phyloP scores from a whole-genome alignment of 2,329 filamentous ascomycete species.

The Aureobasidium musti region DNA sequence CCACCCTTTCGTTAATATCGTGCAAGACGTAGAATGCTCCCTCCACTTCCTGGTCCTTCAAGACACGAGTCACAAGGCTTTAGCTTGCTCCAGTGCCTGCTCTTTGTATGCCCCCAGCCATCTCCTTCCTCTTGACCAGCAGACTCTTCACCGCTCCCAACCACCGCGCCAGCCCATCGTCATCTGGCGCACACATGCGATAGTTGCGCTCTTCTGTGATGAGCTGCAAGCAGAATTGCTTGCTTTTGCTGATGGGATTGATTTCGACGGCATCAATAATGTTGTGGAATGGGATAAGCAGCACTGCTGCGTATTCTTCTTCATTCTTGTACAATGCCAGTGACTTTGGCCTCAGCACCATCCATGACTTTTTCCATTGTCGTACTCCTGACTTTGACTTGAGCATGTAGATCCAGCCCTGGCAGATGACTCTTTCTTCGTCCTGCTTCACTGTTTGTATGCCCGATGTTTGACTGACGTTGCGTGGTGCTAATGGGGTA shows the following conservation, averaged over 20 bases:
- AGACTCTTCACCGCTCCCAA: constrained; percentile 90
- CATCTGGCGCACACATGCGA: constrained; percentile 63
- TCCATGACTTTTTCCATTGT: constrained; percentile 95
- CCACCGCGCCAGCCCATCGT: constrained; percentile 80
- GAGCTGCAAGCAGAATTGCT: constrained; percentile 84
- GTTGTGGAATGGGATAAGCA: constrained; percentile 74
- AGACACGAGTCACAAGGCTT: neutral
- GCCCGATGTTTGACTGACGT: constrained; percentile 64
- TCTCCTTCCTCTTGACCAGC: constrained; percentile 67
- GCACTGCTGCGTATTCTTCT: constrained; percentile 80
- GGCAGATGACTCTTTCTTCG: constrained; percentile 87
- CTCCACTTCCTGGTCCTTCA: no score
- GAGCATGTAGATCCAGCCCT: constrained; percentile 84
- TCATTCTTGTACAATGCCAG: constrained; percentile 93
- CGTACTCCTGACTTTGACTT: constrained; percentile 80
- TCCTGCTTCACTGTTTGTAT: constrained; percentile 58
- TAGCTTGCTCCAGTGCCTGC: constrained; percentile 14
- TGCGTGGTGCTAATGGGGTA: constrained; percentile 47
- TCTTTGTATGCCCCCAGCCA: constrained; percentile 23
- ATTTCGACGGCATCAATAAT: constrained; percentile 93
- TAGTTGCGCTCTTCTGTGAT: constrained; percentile 81
- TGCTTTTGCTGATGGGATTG: constrained; percentile 80
- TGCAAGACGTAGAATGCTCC: constrained; percentile 14
- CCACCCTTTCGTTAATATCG: constrained; percentile 15
- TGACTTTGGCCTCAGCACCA: constrained; percentile 80